A percentile compares a stretch with the other conserved stretches of the same genome.
These are phyloP conservation scores for Pichia nakasei DNA, from an alignment of 805 yeast species.

Conservation along the genomic window DNA sequence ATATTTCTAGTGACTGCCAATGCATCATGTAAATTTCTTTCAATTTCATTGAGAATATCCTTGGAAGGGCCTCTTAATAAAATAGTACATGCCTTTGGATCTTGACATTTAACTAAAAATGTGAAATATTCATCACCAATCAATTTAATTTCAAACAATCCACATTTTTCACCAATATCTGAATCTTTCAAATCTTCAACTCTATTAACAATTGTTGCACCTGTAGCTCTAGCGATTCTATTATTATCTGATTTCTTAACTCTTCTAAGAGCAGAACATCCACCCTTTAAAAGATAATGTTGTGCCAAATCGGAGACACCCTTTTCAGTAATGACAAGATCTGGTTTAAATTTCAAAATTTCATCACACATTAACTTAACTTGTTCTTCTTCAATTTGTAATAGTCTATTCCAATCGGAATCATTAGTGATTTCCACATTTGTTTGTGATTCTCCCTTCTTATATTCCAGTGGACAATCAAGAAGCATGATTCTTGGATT, in stretches of 20 bases:
- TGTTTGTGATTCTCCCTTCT: slow-evolving; percentile 98
- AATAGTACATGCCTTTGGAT: slow-evolving; percentile 91
- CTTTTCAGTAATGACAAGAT: slow-evolving; percentile 92
- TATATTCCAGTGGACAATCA: slow-evolving; percentile 96
- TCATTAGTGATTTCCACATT: slow-evolving; percentile 95
- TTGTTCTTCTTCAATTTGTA: slow-evolving; percentile 97
- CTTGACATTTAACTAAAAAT: slow-evolving; percentile 65
- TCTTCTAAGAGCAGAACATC: slow-evolving; percentile 87
- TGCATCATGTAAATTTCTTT: slow-evolving; percentile 95
- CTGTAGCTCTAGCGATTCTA: slow-evolving; percentile 93
- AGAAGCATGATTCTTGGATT: slow-evolving; percentile 83
- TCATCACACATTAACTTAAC: slow-evolving; percentile 80
- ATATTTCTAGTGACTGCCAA: slow-evolving; percentile 97
- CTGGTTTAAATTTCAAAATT: slow-evolving; percentile 79
- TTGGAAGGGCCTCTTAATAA: slow-evolving; percentile 93
- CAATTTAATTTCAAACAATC: slow-evolving; percentile 83
- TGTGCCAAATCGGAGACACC: slow-evolving; percentile 98
- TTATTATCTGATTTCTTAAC: slow-evolving; percentile 93
- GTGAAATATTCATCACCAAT: slow-evolving; percentile 98
- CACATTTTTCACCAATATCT: slow-evolving; percentile 86
- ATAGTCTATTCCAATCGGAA: slow-evolving; percentile 89
- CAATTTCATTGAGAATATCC: slow-evolving; percentile 92
- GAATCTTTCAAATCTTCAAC: slow-evolving; percentile 87
- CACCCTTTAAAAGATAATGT: slow-evolving; percentile 88
- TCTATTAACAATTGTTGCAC: slow-evolving; percentile 94